Percentiles rank a stretch among this genome's conserved stretches.
These are phyloP conservation scores for Psilocybe sp. DNA, from an alignment of 768 basidiomycete species.

Conservation along the genomic window DNA sequence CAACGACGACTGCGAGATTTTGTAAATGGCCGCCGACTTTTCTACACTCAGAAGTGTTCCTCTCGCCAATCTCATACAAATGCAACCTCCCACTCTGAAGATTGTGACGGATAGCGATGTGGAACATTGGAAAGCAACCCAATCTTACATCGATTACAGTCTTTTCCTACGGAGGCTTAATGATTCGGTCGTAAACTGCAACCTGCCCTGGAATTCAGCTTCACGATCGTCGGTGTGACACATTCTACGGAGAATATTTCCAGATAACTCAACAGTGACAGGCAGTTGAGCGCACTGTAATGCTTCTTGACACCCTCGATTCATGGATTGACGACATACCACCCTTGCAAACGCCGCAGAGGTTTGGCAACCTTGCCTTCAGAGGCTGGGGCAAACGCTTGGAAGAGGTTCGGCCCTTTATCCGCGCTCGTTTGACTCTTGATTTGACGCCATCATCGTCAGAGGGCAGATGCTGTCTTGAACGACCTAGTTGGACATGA, in stretches of 20 bases:
- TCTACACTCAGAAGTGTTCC: conserved; percentile 27
- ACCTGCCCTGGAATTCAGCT: conserved; percentile 41
- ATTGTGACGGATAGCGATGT: conserved; percentile 78
- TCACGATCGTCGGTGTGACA: conserved; percentile 32
- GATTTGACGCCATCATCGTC: conserved; percentile 12
- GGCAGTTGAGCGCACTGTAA: conserved; percentile 43
- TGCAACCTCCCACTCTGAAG: conserved; percentile 37
- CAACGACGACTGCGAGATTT: neutral
- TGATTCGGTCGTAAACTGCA: conserved; percentile 70
- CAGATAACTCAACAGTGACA: conserved; percentile 6
- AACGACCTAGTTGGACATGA: conserved; percentile 43
- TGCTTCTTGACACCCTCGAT: conserved; percentile 64
- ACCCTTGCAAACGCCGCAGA: conserved; percentile 66
- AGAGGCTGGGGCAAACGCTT: conserved; percentile 78
- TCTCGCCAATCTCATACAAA: conserved; percentile 12
- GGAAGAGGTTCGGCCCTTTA: conserved; percentile 54
- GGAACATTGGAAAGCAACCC: conserved; percentile 64
- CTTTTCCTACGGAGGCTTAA: conserved; percentile 75
- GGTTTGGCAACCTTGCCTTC: conserved; percentile 92
- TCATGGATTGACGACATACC: conserved; percentile 83
- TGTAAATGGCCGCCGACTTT: neutral
- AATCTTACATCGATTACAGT: conserved; percentile 70
- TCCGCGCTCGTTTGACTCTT: neutral
- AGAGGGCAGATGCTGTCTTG: conserved; percentile 58
- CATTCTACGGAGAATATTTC: neutral